A percentile compares a stretch with the other conserved stretches of the same genome.
These are phyloP conservation scores for Botrytis sinoallii DNA, from an alignment of 2,329 filamentous ascomycete genomes.

Conservation along the genomic window DNA sequence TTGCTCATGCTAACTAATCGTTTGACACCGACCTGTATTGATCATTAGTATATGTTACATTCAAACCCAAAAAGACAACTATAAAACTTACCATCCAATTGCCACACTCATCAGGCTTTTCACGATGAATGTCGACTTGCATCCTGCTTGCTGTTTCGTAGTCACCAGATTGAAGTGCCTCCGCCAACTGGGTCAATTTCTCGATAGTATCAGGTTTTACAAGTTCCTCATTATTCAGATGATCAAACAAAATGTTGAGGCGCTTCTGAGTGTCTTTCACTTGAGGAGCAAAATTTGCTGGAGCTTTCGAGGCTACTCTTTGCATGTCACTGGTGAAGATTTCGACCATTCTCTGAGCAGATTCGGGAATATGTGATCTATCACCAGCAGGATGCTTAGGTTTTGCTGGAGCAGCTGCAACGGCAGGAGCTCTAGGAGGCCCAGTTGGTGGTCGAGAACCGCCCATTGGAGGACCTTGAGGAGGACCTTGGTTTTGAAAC, in stretches of 20 bases:
- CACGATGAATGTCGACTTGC: slow-evolving; percentile 72
- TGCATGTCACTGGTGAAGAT: slow-evolving; percentile 82
- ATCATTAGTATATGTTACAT: slow-evolving; percentile 41
- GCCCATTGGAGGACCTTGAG: slow-evolving; percentile 39
- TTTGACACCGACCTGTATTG: slow-evolving; percentile 67
- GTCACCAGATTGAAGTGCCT: slow-evolving; percentile 65
- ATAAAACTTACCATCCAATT: slow-evolving; percentile 74
- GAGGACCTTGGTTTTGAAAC: slow-evolving; percentile 42
- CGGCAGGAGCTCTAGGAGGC: slow-evolving; percentile 17
- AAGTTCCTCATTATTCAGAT: slow-evolving; percentile 92
- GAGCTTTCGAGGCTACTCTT: slow-evolving; percentile 80
- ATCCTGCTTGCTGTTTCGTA: slow-evolving; percentile 65
- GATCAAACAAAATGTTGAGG: slow-evolving; percentile 89
- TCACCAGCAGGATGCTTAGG: slow-evolving; percentile 78
- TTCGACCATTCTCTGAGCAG: slow-evolving; percentile 75
- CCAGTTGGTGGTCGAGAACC: slow-evolving; percentile 47
- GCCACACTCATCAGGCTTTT: slow-evolving; percentile 76
- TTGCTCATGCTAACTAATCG: slow-evolving; percentile 77
- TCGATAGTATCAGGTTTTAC: slow-evolving; percentile 75
- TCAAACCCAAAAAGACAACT: neutral
- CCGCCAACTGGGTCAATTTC: slow-evolving; percentile 61
- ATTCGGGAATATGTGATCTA: slow-evolving; percentile 79
- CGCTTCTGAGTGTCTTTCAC: slow-evolving; percentile 94
- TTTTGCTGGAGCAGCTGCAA: slow-evolving; percentile 48
- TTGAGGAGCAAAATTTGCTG: slow-evolving; percentile 79